Base-by-base conservation (phyloP, 2,329 filamentous ascomycete species). In the Talaromyces amestolkiae region DNA sequence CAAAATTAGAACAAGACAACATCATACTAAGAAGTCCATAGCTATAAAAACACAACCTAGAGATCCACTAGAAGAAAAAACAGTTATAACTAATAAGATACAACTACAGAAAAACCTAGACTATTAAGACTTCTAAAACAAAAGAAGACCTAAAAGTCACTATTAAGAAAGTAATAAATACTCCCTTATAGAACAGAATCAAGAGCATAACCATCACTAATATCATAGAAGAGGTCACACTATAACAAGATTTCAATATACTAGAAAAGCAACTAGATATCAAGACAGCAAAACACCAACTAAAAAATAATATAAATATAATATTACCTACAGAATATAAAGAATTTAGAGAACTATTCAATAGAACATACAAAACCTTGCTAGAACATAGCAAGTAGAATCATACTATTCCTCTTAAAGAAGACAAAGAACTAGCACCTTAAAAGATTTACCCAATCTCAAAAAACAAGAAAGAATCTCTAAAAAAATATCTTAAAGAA, bases 341-440 rank as follows among this genome's bases (percentile, higher is more conserved):
- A 65, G 11, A 45, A 24, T 65, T 43, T 24, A 61, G 51, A 43
- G 37, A 65, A 41, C 24, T 65, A 10, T 65, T 65, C 37, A 56
- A 65, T 56, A 47, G 56, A 49, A 65, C 47, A 60, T 60, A 65
- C 22, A 22, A 65, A 11, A 27, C 2, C 15, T 49, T 65, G 37
- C 7, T 27, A 45, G 31, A 65, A 11, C 35, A 65, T 54, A 45
- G 5, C 8, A 3, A 47, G 6, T 65, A 22, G 19, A 5, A 65
- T 51, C 31, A 65, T 61, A 65, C 2, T 43, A 61, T 65, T 49
- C 35, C 6, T 19, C 17, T 65, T 17, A 53, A 60, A 19, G 15
- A 60, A 43, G n/a, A n/a, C n/a, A n/a, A 65, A 39, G 27, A 61
- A 53, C 19, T n/a, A 61, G 33, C 39, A 65, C 24, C n/a, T 15